Evolutionary conservation across 495 filamentous ascomycete species (phyloP).

Genomic region (Aspergillus cristatus): DNA sequence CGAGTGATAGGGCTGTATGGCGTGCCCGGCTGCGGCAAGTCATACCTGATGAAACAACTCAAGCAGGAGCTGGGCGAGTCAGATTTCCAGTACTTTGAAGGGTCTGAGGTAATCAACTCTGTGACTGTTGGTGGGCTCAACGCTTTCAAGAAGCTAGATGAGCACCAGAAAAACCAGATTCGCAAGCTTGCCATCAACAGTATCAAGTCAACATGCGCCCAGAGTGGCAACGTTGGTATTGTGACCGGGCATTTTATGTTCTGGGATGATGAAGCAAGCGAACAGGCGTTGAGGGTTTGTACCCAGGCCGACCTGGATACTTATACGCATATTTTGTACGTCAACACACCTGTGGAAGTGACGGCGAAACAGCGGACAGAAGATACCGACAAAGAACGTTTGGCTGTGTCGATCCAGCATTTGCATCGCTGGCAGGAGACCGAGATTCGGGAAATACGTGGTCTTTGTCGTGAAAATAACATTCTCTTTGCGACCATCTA

Average conservation of each 20-base stretch:
- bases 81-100: slow-evolving; percentile 44
- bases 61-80: slow-evolving; percentile 25
- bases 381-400: slow-evolving; percentile 34
- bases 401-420: slow-evolving; percentile 25
- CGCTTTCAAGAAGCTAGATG: slow-evolving; percentile 37
- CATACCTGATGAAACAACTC: slow-evolving; percentile 38
- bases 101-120: slow-evolving; percentile 40
- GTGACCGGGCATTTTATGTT: slow-evolving; percentile 57
- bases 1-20: slow-evolving; percentile 53
- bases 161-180: slow-evolving; percentile 28
- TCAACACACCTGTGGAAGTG: slow-evolving; percentile 31
- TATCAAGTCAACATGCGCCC: slow-evolving; percentile 30
- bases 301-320: slow-evolving; percentile 39
- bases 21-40: slow-evolving; percentile 51
- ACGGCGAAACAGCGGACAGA: slow-evolving; percentile 23
- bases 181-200: slow-evolving; percentile 40
- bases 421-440: slow-evolving; percentile 42
- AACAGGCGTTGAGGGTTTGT: slow-evolving; percentile 18
- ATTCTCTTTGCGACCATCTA: slow-evolving; percentile 38
- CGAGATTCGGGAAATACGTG: slow-evolving; percentile 40
- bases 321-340: slow-evolving; percentile 55
- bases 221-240: slow-evolving; percentile 31
- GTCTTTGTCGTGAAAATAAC: slow-evolving; percentile 34
- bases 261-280: slow-evolving; percentile 36
- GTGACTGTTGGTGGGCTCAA: slow-evolving; percentile 43